Evolutionary conservation across 208 protist genomes (phyloP), one percentile per base, ranked within the genome.

Genomic region (Trypanosoma lewisi): DNA sequence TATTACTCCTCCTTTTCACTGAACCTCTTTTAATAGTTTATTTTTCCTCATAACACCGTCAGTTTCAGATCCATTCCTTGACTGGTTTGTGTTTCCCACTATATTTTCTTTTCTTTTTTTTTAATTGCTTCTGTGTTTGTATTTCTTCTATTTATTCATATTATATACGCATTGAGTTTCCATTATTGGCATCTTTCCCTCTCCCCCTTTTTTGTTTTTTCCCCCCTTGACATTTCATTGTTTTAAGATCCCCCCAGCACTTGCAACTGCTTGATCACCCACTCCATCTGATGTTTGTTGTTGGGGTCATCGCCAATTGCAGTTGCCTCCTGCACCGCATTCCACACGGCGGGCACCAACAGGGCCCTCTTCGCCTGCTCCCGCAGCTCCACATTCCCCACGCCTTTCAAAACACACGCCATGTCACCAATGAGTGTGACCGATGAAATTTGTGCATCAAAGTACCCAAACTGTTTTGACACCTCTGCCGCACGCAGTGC

Each of bases 371-470:
- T 87, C 16, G 76, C 85, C 61, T 82, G 76, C 50, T 81, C 67
- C 14, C 78, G 72, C 31, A 95, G 69, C 53, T 82, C 64, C 9
- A 17, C 19, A 52, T 73, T 66, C 58, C 25, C 4, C 5, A 73
- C 78, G 30, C 73, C 47, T 48, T 79, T 78, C 0, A 93, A 66
- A 28, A 93, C 84, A 54, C 67, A 83, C 19, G 89, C 85, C 82
- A 93, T 85, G 75, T 95, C 89, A 27, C 85, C 89, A 52, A 93
- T 78, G 50, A 95, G 73, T 70, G 79, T 80, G 23, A 93, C 57
- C 25, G 80, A 71, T 12, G 85, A 83, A 51, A 78, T 48, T 60
- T 82, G 67, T 16, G 84, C 87, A 19, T 89, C 84, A 17, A 77
- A 30, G 44, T 82, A 88, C 12, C 79, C 81, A 23, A 30, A 50